Conservation (phyloP, 257 asterid species). For the Plantago major region DNA sequence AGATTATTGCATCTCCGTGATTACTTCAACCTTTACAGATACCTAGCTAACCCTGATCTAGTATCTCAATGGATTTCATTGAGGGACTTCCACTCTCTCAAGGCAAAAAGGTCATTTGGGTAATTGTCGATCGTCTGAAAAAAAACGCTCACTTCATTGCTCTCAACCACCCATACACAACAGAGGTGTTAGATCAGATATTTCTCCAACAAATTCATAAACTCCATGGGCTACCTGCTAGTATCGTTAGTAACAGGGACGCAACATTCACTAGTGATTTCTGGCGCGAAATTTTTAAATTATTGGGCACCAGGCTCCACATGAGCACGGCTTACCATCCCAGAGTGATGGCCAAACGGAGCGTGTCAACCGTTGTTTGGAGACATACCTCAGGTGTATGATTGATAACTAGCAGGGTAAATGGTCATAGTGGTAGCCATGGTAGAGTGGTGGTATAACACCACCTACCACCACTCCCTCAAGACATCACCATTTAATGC, state of each 20-base stretch:
- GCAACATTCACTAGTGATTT: background rate
- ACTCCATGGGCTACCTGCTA: background rate
- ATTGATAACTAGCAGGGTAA: background rate
- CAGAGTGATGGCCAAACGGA: too few species aligned
- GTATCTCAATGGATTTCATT: too few species aligned
- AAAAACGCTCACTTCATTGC: too few species aligned
- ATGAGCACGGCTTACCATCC: background rate
- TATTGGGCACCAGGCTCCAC: background rate
- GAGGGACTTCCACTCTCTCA: too few species aligned
- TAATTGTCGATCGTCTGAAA: too few species aligned
- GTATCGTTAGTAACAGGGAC: background rate
- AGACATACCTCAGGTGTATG: background rate
- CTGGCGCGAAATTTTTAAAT: background rate
- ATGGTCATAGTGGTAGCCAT: background rate
- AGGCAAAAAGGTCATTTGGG: too few species aligned
- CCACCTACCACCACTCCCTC: background rate
- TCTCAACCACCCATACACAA: too few species aligned
- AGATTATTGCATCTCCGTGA: too few species aligned
- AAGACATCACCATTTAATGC: background rate
- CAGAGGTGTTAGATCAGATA: background rate
- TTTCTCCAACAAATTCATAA: background rate
- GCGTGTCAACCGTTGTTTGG: too few species aligned
- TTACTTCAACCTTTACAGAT: too few species aligned
- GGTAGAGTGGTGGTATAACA: background rate
- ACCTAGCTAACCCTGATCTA: too few species aligned